Conservation (phyloP, 73 alveolate species). For the Urostyla sp. region DNA sequence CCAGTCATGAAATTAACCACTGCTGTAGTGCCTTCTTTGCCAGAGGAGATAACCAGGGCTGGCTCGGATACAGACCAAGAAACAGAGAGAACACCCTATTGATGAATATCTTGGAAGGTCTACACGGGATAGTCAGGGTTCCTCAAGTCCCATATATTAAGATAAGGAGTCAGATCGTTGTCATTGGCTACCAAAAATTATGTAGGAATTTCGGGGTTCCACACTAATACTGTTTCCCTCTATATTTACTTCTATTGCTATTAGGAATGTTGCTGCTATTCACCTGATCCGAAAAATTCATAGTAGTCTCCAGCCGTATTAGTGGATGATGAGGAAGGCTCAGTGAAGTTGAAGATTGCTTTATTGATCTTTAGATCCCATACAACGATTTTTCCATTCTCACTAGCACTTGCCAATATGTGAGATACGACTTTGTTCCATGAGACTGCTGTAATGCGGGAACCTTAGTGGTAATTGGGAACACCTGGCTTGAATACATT, state of each 20-base stretch:
- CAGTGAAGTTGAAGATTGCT: slow-evolving; percentile 76
- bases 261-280: slow-evolving; percentile 58
- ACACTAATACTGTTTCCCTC: slow-evolving; percentile 69
- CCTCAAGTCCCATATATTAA: slow-evolving; percentile 92
- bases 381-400: slow-evolving; percentile 84
- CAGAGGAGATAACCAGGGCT: slow-evolving; percentile 75
- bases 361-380: slow-evolving; percentile 87
- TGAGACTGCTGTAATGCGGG: slow-evolving; percentile 75
- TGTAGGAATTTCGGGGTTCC: slow-evolving; percentile 92
- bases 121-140: slow-evolving; percentile 84
- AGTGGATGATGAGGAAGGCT: slow-evolving; percentile 49
- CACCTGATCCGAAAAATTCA: slow-evolving; percentile 50
- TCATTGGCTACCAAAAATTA: slow-evolving; percentile 86
- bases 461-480: slow-evolving; percentile 76
- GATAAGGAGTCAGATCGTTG: slow-evolving; percentile 74
- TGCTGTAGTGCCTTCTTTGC: slow-evolving; percentile 68
- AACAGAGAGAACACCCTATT: slow-evolving; percentile 71
- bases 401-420: slow-evolving; percentile 89
- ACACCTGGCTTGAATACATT: slow-evolving; percentile 75
- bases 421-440: slow-evolving; percentile 90
- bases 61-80: slow-evolving; percentile 91
- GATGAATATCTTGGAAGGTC: slow-evolving; percentile 72
- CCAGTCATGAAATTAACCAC: slow-evolving; percentile 80
- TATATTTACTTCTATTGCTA: slow-evolving; percentile 42
- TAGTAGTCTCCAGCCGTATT: slow-evolving; percentile 16